phyloP scores from a whole-genome alignment of 2,329 filamentous ascomycete species.

The Stagonosporopsis tanaceti region DNA sequence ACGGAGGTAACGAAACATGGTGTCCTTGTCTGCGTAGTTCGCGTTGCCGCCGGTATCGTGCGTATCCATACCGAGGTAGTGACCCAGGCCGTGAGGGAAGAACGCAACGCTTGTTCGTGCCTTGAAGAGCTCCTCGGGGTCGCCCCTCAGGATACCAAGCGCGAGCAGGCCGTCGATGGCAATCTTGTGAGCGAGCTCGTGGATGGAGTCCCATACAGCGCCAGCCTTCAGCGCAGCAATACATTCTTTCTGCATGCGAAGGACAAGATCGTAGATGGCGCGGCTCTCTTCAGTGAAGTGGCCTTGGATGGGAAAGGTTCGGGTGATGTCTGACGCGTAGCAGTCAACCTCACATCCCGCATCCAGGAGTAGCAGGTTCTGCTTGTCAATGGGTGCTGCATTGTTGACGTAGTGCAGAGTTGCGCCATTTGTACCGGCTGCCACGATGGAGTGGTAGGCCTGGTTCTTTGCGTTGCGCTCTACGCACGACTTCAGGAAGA shows the following conservation, averaged over 20 bases:
- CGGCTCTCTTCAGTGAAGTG: constrained; percentile 55
- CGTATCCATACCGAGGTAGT: constrained; percentile 62
- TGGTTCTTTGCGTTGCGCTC: constrained; percentile 79
- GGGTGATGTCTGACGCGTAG: constrained; percentile 71
- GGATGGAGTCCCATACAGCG: constrained; percentile 81
- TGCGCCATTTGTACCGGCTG: constrained; percentile 78
- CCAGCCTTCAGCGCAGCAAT: constrained; percentile 77
- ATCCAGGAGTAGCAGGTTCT: constrained; percentile 83
- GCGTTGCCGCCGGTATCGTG: constrained; percentile 60
- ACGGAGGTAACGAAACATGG: constrained; percentile 86
- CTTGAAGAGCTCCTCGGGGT: constrained; percentile 59
- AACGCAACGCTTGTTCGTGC: constrained; percentile 58
- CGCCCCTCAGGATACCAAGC: constrained; percentile 75
- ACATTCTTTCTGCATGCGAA: constrained; percentile 84
- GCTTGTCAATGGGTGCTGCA: constrained; percentile 56
- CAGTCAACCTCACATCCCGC: constrained; percentile 69
- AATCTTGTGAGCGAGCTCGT: constrained; percentile 79
- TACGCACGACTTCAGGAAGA: constrained; percentile 80
- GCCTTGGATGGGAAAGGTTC: constrained; percentile 81
- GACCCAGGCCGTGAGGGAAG: constrained; percentile 61
- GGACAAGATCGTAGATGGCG: constrained; percentile 79
- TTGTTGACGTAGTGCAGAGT: constrained; percentile 84
- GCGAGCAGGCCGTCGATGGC: constrained; percentile 80
- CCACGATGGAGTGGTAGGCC: constrained; percentile 88
- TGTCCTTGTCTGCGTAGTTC: constrained; percentile 72